Conservation (phyloP, 1,139 yeast genomes). For the Candida labiduridarum region DNA sequence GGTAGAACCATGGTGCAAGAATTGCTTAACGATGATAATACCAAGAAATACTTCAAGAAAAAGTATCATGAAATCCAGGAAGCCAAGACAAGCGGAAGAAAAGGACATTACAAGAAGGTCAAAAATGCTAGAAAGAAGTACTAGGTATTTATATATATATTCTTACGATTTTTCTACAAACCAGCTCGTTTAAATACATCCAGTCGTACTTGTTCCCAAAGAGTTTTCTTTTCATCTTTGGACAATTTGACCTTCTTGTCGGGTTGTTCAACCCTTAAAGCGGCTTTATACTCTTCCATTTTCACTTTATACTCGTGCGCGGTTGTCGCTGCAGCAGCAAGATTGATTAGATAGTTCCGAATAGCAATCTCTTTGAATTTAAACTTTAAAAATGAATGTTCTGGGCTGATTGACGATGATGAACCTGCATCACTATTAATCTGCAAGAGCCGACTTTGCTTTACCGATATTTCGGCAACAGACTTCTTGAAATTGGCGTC, state of each 20-base stretch:
- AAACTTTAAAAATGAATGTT: slow-evolving; percentile 35
- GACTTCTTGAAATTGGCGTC: slow-evolving; percentile 47
- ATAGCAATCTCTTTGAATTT: slow-evolving; percentile 50
- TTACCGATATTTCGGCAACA: slow-evolving; percentile 56
- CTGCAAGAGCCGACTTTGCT: slow-evolving; percentile 49
- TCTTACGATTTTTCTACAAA: slow-evolving; percentile 16
- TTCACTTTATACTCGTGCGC: slow-evolving; percentile 51
- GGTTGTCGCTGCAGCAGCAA: slow-evolving; percentile 59
- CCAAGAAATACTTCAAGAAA: slow-evolving; percentile 79
- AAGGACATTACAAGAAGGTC: slow-evolving; percentile 65
- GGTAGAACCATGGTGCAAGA: slow-evolving; percentile 82
- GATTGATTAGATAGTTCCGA: slow-evolving; percentile 51
- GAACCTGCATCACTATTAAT: slow-evolving; percentile 25
- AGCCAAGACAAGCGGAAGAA: slow-evolving; percentile 75
- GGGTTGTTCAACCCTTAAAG: slow-evolving; percentile 18
- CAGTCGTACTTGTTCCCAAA: slow-evolving; percentile 55
- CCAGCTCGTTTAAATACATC: slow-evolving; percentile 54
- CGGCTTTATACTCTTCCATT: slow-evolving; percentile 35
- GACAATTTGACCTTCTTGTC: slow-evolving; percentile 36
- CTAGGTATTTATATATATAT: not conserved
- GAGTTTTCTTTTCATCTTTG: slow-evolving; percentile 44
- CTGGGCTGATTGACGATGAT: slow-evolving; percentile 22
- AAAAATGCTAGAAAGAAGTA: slow-evolving; percentile 60
- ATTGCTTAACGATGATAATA: slow-evolving; percentile 69
- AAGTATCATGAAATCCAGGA: slow-evolving; percentile 80